These are phyloP conservation scores for Arthrobotrys musiformis DNA, from an alignment of 2,329 filamentous ascomycete genomes.

Conservation along the genomic window DNA sequence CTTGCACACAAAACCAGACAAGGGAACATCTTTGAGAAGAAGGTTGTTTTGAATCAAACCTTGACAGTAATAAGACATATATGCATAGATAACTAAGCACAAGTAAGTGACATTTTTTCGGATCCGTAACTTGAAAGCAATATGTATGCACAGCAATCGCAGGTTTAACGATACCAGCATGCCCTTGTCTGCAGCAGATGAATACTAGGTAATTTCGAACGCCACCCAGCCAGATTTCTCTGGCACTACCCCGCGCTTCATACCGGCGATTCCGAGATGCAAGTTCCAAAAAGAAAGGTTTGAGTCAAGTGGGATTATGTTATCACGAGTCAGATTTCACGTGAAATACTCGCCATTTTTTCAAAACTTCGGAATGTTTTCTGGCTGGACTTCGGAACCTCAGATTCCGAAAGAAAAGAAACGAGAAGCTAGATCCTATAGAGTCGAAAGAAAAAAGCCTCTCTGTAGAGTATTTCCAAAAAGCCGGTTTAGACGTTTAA, in stretches of 20 bases:
- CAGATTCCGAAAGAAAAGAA: conserved; percentile 5
- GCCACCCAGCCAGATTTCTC: background rate
- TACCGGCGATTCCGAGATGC: conserved; percentile 16
- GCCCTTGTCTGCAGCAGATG: conserved; percentile 1
- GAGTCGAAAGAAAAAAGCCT: conserved; percentile 7
- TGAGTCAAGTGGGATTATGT: background rate
- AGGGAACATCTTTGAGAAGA: background rate
- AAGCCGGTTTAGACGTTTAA: conserved; percentile 12
- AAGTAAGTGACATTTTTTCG: background rate
- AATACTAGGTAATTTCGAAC: background rate
- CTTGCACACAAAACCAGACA: background rate
- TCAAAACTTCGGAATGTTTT: conserved; percentile 19
- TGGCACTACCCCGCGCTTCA: background rate
- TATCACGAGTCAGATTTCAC: background rate
- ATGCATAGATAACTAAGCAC: background rate
- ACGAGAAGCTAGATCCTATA: background rate
- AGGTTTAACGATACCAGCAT: background rate
- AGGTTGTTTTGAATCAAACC: conserved; percentile 1
- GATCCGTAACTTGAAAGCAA: conserved; percentile 14
- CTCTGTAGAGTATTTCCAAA: conserved; percentile 5
- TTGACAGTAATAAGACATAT: background rate
- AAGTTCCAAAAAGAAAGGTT: background rate
- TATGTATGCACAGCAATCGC: background rate
- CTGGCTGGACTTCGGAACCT: background rate
- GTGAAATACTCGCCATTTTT: conserved; percentile 14